Percentiles rank a stretch among this genome's conserved stretches.
phyloP scores from a whole-genome alignment of 441 rosid genomes.

The Populus trichocarpa region DNA sequence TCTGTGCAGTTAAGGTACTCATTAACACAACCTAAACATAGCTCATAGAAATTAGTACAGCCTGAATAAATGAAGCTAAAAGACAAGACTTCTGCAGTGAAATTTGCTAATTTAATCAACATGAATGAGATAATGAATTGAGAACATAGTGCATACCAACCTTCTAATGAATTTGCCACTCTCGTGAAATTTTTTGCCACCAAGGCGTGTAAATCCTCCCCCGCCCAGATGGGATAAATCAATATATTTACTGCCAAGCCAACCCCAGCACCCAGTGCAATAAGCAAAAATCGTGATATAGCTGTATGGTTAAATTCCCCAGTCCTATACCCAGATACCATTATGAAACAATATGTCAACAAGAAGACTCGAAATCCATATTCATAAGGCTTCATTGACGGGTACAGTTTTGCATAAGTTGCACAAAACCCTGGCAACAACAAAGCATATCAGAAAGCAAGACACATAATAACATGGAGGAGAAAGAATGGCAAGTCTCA shows the following conservation, averaged over 20 bases:
- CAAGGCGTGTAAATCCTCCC: conserved; percentile 58
- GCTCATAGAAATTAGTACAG: conserved; percentile 15
- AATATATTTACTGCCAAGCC: conserved; percentile 41
- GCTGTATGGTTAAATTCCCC: conserved; percentile 43
- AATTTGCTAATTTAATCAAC: conserved; percentile 1
- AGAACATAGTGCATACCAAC: conserved; percentile 20
- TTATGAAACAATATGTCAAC: conserved; percentile 54
- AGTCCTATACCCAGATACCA: conserved; percentile 49
- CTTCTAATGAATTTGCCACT: conserved; percentile 59
- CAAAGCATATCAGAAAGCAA: conserved; percentile 5
- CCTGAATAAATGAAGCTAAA: neutral
- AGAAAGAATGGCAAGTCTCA: neutral
- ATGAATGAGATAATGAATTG: neutral
- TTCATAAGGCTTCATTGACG: conserved; percentile 56
- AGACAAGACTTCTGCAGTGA: neutral
- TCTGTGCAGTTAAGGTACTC: conserved; percentile 70
- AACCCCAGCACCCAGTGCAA: conserved; percentile 49
- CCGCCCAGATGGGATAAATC: conserved; percentile 61
- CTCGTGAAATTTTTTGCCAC: conserved; percentile 53
- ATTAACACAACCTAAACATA: conserved; percentile 42
- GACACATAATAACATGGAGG: neutral
- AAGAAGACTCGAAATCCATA: conserved; percentile 58
- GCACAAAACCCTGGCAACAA: conserved; percentile 42
- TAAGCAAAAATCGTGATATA: conserved; percentile 39
- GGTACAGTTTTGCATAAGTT: conserved; percentile 48